These are phyloP conservation scores for Phascolomyces articulosus DNA, from an alignment of 371 early-diverging fungal genomes.

Conservation along the genomic window DNA sequence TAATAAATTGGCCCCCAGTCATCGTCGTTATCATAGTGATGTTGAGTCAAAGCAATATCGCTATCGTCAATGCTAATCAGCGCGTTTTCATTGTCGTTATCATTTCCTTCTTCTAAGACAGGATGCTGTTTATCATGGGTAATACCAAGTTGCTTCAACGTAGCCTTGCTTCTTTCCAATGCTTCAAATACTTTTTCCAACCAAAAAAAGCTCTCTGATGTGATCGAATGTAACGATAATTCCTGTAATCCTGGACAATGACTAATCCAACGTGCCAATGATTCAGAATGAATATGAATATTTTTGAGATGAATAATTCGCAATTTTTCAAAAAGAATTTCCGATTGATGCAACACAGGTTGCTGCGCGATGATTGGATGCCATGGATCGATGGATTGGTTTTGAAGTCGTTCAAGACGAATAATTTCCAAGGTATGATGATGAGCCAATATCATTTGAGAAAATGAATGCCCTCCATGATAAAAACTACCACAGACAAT, in stretches of 20 bases:
- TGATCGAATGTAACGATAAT: background rate
- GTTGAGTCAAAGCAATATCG: too few species aligned
- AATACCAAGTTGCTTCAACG: background rate
- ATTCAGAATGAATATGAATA: background rate
- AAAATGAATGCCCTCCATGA: background rate
- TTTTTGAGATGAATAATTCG: background rate
- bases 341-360: too few species aligned
- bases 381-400: background rate
- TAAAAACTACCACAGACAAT: slow-evolving; percentile 1
- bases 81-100: too few species aligned
- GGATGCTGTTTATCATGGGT: background rate
- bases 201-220: background rate
- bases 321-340: background rate
- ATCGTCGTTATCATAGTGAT: background rate
- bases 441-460: background rate
- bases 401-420: background rate
- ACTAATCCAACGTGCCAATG: background rate
- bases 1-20: background rate
- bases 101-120: too few species aligned
- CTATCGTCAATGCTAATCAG: too few species aligned
- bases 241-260: background rate
- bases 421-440: background rate
- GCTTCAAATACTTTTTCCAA: background rate
- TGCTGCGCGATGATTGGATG: background rate
- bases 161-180: background rate